These are phyloP conservation scores for Citrus trifoliata DNA, from an alignment of 345 rosid genomes.

Conservation along the genomic window DNA sequence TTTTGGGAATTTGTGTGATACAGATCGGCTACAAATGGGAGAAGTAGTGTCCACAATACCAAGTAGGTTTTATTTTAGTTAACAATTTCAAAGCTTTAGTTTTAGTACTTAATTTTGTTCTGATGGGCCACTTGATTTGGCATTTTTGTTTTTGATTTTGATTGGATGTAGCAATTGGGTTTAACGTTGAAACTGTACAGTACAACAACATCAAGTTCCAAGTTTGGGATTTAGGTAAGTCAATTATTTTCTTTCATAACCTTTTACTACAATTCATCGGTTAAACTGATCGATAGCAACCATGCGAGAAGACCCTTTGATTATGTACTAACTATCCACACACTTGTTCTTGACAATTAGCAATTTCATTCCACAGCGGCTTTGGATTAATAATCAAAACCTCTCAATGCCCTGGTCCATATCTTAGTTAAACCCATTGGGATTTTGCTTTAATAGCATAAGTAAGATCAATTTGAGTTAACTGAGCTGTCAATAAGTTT, in stretches of 20 bases:
- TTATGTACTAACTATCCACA: too few relatives aligned
- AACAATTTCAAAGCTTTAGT: not conserved
- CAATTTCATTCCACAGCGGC: too few relatives aligned
- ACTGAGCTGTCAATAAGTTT: not conserved
- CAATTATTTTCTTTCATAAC: not conserved
- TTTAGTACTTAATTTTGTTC: not conserved
- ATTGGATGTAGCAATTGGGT: constrained; percentile 79
- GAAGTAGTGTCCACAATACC: constrained; percentile 96
- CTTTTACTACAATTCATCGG: too few relatives aligned
- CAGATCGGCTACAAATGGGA: constrained; percentile 99
- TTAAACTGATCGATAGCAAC: not conserved
- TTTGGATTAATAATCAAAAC: too few relatives aligned
- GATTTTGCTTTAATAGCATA: not conserved
- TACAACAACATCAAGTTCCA: constrained; percentile 95
- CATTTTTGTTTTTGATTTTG: not conserved
- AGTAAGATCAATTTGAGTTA: not conserved
- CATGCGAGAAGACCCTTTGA: not conserved
- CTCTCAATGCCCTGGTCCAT: not conserved
- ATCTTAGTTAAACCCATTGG: not conserved
- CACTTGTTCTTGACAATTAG: too few relatives aligned
- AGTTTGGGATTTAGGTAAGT: constrained; percentile 82
- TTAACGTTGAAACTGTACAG: constrained; percentile 92
- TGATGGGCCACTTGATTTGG: not conserved
- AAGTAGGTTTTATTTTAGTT: constrained; percentile 31
- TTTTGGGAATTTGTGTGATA: not conserved